Conservation (phyloP, 768 basidiomycete species). For the Phaffia tasmanica region DNA sequence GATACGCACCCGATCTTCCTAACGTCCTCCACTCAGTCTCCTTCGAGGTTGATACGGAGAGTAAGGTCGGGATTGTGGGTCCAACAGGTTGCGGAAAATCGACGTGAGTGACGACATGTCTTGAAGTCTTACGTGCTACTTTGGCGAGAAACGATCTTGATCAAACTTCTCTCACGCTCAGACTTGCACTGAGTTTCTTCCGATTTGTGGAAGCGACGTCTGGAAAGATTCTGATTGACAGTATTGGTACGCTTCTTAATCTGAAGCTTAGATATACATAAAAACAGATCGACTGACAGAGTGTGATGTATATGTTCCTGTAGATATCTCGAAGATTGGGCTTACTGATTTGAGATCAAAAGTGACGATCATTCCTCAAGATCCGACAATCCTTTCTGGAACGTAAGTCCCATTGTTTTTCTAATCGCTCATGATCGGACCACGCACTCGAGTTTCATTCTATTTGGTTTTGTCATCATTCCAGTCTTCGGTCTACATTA, state of each 20-base stretch:
- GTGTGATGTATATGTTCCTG: not conserved
- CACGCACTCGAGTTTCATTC: too few relatives aligned
- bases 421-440: not conserved
- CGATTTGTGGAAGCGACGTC: slow-evolving; percentile 76
- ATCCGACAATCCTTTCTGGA: slow-evolving; percentile 77
- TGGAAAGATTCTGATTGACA: slow-evolving; percentile 65
- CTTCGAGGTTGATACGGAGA: slow-evolving; percentile 60
- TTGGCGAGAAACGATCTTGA: not conserved
- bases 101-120: too few relatives aligned
- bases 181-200: slow-evolving; percentile 64
- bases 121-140: not conserved
- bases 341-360: slow-evolving; percentile 67
- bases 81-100: slow-evolving; percentile 35
- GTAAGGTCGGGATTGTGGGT: slow-evolving; percentile 53
- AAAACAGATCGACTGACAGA: too few relatives aligned
- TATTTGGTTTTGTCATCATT: not conserved
- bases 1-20: slow-evolving; percentile 57
- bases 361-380: slow-evolving; percentile 54
- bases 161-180: not conserved
- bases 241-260: slow-evolving; percentile 36
- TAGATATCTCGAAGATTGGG: slow-evolving; percentile 64
- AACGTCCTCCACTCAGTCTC: slow-evolving; percentile 68
- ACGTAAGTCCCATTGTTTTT: slow-evolving; percentile 40
- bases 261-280: too few relatives aligned
- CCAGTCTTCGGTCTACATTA: slow-evolving; percentile 50